Conservation (phyloP, 352 stramenopile genomes). For the Pythium phragmiticola region DNA sequence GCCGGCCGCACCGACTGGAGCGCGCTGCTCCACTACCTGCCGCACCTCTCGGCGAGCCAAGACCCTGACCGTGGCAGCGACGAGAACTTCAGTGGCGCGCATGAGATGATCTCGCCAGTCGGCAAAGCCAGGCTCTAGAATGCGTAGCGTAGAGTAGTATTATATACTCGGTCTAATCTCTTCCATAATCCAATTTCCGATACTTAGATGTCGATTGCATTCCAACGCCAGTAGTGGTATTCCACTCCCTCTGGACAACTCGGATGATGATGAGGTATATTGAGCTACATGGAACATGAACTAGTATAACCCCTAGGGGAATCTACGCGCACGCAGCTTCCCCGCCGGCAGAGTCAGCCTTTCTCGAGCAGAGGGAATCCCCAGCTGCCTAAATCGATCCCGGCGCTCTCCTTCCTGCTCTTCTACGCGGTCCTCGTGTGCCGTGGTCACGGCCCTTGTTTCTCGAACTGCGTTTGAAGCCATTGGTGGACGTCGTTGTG, state of each 20-base stretch:
- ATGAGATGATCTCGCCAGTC: constrained; percentile 21
- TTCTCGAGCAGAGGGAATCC: neutral
- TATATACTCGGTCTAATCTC: too few species aligned
- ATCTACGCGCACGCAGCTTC: neutral
- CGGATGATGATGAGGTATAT: neutral
- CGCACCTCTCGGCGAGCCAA: constrained; percentile 21
- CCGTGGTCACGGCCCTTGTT: neutral
- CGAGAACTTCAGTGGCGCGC: constrained; percentile 24
- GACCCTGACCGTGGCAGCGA: constrained; percentile 6
- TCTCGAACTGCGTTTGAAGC: neutral
- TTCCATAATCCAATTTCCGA: too few species aligned
- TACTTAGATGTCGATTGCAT: too few species aligned
- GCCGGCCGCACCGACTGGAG: constrained; percentile 64
- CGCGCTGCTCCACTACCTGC: constrained; percentile 47
- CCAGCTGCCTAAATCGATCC: neutral
- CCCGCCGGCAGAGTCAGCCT: neutral
- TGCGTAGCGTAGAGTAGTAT: too few species aligned
- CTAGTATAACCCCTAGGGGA: neutral
- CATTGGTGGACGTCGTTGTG: neutral
- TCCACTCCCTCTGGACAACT: too few species aligned
- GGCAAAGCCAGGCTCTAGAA: constrained; percentile 8
- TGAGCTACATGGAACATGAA: neutral
- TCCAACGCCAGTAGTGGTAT: too few species aligned
- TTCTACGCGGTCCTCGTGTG: neutral
- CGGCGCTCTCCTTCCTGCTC: neutral